These are phyloP conservation scores for Amauroascus niger DNA, from an alignment of 2,329 filamentous ascomycete genomes.

Conservation along the genomic window DNA sequence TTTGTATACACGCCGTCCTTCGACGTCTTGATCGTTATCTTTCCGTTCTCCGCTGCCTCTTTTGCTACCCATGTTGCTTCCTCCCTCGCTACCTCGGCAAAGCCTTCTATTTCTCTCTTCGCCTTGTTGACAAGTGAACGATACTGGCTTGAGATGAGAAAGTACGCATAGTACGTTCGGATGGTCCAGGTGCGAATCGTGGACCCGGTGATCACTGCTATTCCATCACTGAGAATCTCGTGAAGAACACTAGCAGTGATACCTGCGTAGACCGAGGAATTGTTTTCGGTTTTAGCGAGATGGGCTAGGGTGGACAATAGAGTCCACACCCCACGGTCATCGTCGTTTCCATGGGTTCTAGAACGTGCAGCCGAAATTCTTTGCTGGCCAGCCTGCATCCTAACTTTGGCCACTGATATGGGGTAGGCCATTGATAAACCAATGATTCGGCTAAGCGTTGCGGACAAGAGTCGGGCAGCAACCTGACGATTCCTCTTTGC, in stretches of 20 bases:
- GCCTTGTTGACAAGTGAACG: slow-evolving; percentile 23
- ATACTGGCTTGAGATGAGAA: slow-evolving; percentile 40
- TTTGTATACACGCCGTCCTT: slow-evolving; percentile 20
- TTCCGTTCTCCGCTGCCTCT: slow-evolving; percentile 23
- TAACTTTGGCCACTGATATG: slow-evolving; percentile 72
- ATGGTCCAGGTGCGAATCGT: slow-evolving; percentile 63
- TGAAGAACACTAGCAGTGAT: slow-evolving; percentile 67
- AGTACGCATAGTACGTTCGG: slow-evolving; percentile 57
- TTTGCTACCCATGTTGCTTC: slow-evolving; percentile 22
- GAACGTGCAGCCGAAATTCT: slow-evolving; percentile 26
- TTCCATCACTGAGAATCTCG: slow-evolving; percentile 74
- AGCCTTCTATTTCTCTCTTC: slow-evolving; percentile 34
- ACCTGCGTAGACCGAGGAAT: slow-evolving; percentile 56
- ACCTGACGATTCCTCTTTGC: slow-evolving; percentile 32
- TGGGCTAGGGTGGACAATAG: not conserved
- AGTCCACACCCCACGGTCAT: not conserved
- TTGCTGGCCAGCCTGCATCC: slow-evolving; percentile 50
- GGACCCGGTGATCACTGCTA: slow-evolving; percentile 82
- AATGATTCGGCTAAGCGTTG: slow-evolving; percentile 67
- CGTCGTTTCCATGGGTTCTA: slow-evolving; percentile 12
- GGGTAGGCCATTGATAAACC: slow-evolving; percentile 75
- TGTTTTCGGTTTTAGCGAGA: slow-evolving; percentile 12
- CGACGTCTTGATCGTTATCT: not conserved
- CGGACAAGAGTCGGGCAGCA: slow-evolving; percentile 53
- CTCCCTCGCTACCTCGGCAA: slow-evolving; percentile 33